phyloP scores from a whole-genome alignment of 2,329 filamentous ascomycete species.

The Allantophomopsis cytisporea region DNA sequence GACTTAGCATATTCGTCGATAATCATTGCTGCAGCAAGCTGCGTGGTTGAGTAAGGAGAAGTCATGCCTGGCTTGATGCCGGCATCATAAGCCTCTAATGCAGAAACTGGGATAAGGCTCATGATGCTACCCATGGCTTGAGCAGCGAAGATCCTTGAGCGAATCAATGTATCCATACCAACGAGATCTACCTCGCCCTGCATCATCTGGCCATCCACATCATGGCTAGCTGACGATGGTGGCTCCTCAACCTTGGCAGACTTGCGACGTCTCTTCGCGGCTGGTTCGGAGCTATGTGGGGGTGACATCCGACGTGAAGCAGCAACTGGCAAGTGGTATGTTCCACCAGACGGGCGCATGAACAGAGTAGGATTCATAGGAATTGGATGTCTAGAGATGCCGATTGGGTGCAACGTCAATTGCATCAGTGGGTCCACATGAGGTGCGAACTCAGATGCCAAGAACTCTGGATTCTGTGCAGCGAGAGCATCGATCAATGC shows the following conservation, averaged over 20 bases:
- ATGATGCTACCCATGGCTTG: constrained; percentile 78
- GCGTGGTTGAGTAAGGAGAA: constrained; percentile 71
- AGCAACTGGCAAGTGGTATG: constrained; percentile 47
- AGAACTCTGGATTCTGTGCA: constrained; percentile 40
- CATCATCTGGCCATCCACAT: constrained; percentile 97
- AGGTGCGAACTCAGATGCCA: constrained; percentile 58
- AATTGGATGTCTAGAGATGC: constrained; percentile 78
- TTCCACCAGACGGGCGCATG: constrained; percentile 82
- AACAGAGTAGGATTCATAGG: constrained; percentile 85
- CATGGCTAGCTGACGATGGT: constrained; percentile 57
- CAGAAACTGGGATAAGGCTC: constrained; percentile 54
- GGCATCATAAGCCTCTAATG: constrained; percentile 49
- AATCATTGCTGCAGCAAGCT: constrained; percentile 70
- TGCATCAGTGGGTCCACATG: constrained; percentile 75
- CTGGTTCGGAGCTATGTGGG: constrained; percentile 39
- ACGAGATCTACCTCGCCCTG: constrained; percentile 93
- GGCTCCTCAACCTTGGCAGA: constrained; percentile 70
- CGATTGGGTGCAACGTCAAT: constrained; percentile 80
- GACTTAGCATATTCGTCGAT: constrained; percentile 78
- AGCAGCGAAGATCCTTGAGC: constrained; percentile 79
- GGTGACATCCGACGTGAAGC: constrained; percentile 21
- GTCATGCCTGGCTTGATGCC: constrained; percentile 51
- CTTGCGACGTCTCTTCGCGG: constrained; percentile 66
- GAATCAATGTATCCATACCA: constrained; percentile 74
- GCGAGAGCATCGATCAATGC: constrained; percentile 60